phyloP scores from a whole-genome alignment of 2,329 filamentous ascomycete species.

The Talaromyces sp. region DNA sequence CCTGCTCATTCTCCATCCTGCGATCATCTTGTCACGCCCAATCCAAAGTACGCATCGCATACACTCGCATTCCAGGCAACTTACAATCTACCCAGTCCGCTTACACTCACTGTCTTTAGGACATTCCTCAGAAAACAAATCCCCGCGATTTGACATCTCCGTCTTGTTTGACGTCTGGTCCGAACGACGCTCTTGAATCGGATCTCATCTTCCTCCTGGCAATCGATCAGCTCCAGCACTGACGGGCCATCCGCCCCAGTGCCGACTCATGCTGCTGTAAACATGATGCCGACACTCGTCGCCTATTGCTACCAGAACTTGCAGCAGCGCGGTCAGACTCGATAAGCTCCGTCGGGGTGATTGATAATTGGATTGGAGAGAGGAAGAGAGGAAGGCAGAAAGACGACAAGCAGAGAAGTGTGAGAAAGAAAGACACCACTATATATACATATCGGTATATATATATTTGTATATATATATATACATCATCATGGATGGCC shows the following conservation, averaged over 20 bases:
- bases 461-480: neutral
- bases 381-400: neutral
- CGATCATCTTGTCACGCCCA: neutral
- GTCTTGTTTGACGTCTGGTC: neutral
- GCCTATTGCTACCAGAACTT: slow-evolving; percentile 14
- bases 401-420: neutral
- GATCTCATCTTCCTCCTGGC: neutral
- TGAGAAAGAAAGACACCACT: neutral
- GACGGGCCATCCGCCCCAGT: slow-evolving; percentile 25
- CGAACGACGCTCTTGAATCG: neutral
- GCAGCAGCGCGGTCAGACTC: slow-evolving; percentile 5
- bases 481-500: slow-evolving; percentile 10
- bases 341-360: neutral
- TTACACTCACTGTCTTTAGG: neutral
- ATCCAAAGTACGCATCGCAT: neutral
- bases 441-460: neutral
- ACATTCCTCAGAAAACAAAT: no score
- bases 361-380: neutral
- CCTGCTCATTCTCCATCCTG: neutral
- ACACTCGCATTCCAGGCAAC: neutral
- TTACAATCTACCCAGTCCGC: slow-evolving; percentile 4
- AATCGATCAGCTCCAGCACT: slow-evolving; percentile 16
- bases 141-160: neutral
- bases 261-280: slow-evolving; percentile 22
- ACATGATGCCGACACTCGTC: slow-evolving; percentile 23